Evolutionary conservation across 768 basidiomycete species (phyloP).

Genomic region (Mycena sanguinolenta): DNA sequence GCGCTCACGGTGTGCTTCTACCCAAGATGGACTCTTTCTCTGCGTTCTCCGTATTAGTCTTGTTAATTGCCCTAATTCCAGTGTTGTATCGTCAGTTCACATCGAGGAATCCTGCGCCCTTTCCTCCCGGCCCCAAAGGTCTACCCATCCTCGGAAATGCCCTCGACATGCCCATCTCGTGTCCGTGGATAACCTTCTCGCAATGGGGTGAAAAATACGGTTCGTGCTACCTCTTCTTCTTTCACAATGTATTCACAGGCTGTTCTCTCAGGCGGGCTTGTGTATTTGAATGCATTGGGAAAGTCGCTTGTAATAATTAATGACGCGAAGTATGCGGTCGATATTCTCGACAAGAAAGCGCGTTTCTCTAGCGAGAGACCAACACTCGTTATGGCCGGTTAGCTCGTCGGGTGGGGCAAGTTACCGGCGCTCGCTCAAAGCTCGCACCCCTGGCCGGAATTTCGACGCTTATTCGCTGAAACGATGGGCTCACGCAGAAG

Average conservation of each 20-base stretch:
- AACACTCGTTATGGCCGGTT: not conserved
- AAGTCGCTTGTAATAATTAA: not conserved
- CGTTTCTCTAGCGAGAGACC: not conserved
- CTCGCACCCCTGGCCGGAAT: not conserved
- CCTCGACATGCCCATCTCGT: not conserved
- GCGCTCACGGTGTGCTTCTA: too few relatives aligned
- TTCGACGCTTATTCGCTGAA: not conserved
- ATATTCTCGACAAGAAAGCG: not conserved
- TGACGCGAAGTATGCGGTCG: not conserved
- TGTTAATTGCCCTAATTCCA: not conserved
- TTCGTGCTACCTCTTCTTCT: not conserved
- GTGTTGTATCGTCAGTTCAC: not conserved
- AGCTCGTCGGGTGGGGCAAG: not conserved
- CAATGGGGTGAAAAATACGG: not conserved
- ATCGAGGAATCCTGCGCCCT: not conserved
- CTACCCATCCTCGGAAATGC: not conserved
- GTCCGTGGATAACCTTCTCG: constrained; percentile 1
- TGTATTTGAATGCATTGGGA: not conserved
- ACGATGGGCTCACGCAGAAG: not conserved
- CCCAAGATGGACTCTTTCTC: not conserved
- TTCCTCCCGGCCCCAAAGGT: not conserved
- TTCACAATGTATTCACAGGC: not conserved
- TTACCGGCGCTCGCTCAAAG: not conserved
- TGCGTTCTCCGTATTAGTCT: not conserved
- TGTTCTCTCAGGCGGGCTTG: not conserved